phyloP scores from a whole-genome alignment of 164 flowering plant species.

The Vitis rotundifolia region DNA sequence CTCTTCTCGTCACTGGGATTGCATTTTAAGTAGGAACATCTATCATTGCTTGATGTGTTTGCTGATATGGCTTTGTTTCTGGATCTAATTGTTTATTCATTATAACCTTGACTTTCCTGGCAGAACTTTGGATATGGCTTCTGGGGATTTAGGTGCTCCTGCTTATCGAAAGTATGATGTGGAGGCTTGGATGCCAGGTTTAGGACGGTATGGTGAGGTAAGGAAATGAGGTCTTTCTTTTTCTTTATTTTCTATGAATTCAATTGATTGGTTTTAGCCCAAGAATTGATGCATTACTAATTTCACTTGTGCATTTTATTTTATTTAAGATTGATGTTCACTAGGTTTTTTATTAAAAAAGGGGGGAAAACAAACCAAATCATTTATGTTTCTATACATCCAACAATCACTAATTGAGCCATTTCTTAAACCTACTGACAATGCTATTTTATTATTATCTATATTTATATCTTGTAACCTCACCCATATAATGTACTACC shows the following conservation, averaged over 20 bases:
- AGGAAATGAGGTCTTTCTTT: conserved; percentile 1
- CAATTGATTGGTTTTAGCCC: not conserved
- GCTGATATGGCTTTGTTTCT: not conserved
- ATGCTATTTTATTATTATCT: no score
- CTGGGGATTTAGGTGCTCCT: conserved; percentile 93
- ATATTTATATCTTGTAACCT: no score
- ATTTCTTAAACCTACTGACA: no score
- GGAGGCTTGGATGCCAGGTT: conserved; percentile 99
- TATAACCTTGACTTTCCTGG: conserved; percentile 10
- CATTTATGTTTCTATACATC: no score
- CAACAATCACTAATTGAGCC: no score
- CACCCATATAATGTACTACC: not conserved
- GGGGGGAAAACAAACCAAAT: no score
- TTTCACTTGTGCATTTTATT: no score
- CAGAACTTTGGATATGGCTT: conserved; percentile 94
- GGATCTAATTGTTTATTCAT: not conserved
- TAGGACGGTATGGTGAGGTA: conserved; percentile 97
- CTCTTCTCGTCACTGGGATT: conserved; percentile 80
- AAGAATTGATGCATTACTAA: no score
- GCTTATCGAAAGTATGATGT: conserved; percentile 94
- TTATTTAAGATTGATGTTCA: no score
- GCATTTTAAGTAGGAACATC: conserved; percentile 69
- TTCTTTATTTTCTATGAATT: not conserved
- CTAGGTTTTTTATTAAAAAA: no score
- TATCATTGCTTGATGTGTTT: not conserved